Evolutionary conservation across 768 basidiomycete species (phyloP).

Genomic region (Macrocybe gigantea): DNA sequence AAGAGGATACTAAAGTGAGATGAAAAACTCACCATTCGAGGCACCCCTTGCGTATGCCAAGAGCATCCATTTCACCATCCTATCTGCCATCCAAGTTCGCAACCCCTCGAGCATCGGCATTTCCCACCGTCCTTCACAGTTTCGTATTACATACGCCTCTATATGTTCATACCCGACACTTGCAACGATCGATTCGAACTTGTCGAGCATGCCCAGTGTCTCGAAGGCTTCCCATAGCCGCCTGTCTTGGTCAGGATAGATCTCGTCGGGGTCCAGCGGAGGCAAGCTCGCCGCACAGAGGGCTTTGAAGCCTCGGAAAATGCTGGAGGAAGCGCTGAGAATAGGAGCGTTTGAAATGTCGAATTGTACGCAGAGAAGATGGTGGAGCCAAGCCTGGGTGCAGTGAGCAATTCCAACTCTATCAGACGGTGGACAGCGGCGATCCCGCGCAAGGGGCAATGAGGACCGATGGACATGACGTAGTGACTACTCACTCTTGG

Average conservation of each 20-base stretch:
- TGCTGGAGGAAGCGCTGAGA: slow-evolving; percentile 61
- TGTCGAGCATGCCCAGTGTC: slow-evolving; percentile 68
- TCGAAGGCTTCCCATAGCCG: slow-evolving; percentile 59
- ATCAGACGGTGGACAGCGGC: no score
- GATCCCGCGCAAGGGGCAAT: not conserved
- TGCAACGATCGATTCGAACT: slow-evolving; percentile 79
- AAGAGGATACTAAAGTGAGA: no score
- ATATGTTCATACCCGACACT: slow-evolving; percentile 85
- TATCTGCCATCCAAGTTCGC: slow-evolving; percentile 72
- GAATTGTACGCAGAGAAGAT: slow-evolving; percentile 58
- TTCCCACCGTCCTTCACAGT: slow-evolving; percentile 67
- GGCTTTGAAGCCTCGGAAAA: slow-evolving; percentile 67
- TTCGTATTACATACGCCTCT: slow-evolving; percentile 61
- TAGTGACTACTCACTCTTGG: slow-evolving; percentile 41
- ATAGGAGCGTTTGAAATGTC: slow-evolving; percentile 69
- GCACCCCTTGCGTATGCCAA: slow-evolving; percentile 71
- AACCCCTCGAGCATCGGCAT: slow-evolving; percentile 55
- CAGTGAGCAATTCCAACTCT: slow-evolving; percentile 5
- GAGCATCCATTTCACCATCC: slow-evolving; percentile 82
- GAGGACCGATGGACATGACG: not conserved
- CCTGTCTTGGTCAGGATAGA: slow-evolving; percentile 15
- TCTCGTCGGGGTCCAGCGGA: slow-evolving; percentile 17
- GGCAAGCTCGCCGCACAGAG: slow-evolving; percentile 58
- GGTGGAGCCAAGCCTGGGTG: slow-evolving; percentile 53
- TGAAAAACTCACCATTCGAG: slow-evolving; percentile 37